Percentiles rank a stretch among this genome's conserved stretches.
Conservation (phyloP, 2,329 filamentous ascomycete species). For the Exophiala spinifera region DNA sequence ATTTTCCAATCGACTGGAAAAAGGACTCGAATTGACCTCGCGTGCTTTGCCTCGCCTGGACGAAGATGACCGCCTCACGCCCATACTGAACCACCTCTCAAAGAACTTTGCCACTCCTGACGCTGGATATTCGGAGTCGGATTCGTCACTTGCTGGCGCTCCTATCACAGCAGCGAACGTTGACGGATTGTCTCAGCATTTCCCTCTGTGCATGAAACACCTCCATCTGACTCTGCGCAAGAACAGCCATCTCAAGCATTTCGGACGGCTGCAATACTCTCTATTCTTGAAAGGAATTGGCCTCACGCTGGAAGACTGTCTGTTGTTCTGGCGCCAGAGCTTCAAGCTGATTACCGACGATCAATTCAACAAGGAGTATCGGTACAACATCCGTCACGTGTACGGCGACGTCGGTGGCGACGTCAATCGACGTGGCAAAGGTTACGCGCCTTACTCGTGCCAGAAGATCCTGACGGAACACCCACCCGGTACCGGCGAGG, state of each 20-base stretch:
- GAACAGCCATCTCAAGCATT: slow-evolving; percentile 90
- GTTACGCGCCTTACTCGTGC: slow-evolving; percentile 88
- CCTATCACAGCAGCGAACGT: slow-evolving; percentile 76
- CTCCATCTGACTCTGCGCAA: slow-evolving; percentile 81
- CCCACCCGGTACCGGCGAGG: slow-evolving; percentile 78
- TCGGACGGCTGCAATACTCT: slow-evolving; percentile 86
- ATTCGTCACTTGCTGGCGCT: slow-evolving; percentile 64
- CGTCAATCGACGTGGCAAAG: slow-evolving; percentile 76
- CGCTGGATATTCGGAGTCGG: slow-evolving; percentile 68
- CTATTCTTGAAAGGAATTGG: slow-evolving; percentile 97
- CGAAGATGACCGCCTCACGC: slow-evolving; percentile 86
- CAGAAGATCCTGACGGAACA: slow-evolving; percentile 93
- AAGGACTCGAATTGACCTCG: slow-evolving; percentile 84
- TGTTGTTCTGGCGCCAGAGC: slow-evolving; percentile 83
- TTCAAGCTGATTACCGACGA: slow-evolving; percentile 91
- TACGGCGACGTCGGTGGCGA: slow-evolving; percentile 97
- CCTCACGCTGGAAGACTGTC: slow-evolving; percentile 82
- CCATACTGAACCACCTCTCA: slow-evolving; percentile 76
- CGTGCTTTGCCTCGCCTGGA: slow-evolving; percentile 87
- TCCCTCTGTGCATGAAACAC: slow-evolving; percentile 91
- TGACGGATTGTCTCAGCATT: slow-evolving; percentile 74
- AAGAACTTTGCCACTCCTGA: slow-evolving; percentile 95
- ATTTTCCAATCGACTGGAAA: slow-evolving; percentile 75
- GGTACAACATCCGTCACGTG: slow-evolving; percentile 91
- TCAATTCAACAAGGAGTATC: slow-evolving; percentile 94